Evolutionary conservation across 352 stramenopile species (phyloP).

Genomic region (Phytopythium vexans): DNA sequence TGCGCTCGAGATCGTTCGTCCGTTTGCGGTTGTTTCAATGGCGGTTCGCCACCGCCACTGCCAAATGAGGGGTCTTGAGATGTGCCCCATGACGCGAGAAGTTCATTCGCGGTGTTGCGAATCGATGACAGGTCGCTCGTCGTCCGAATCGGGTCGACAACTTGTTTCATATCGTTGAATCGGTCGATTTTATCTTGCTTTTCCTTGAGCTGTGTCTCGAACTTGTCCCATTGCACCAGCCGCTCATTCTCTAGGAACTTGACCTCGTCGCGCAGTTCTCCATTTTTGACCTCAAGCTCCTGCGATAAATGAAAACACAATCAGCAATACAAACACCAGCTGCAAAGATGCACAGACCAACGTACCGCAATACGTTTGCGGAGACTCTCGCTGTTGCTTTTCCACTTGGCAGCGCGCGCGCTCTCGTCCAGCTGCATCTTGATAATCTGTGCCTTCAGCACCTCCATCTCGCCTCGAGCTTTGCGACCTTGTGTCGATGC

Average conservation of each 20-base stretch:
- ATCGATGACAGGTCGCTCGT: conserved; percentile 39
- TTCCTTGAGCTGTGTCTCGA: conserved; percentile 52
- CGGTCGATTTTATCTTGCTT: conserved; percentile 17
- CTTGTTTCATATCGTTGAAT: conserved; percentile 1
- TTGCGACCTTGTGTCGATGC: conserved; percentile 53
- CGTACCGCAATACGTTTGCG: conserved; percentile 61
- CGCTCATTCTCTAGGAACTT: conserved; percentile 77
- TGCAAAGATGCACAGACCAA: conserved; percentile 1
- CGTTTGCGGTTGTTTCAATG: background rate
- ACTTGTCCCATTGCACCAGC: conserved; percentile 72
- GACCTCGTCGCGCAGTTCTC: conserved; percentile 66
- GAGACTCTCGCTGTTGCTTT: conserved; percentile 61
- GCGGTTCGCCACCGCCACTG: too few relatives aligned
- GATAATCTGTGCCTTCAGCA: conserved; percentile 80
- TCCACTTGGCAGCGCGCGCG: conserved; percentile 49
- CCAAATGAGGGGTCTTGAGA: background rate
- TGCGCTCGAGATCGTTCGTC: background rate
- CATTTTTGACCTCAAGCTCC: conserved; percentile 78
- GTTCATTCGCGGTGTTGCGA: conserved; percentile 32
- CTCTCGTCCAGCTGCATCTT: conserved; percentile 78
- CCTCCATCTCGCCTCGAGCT: conserved; percentile 65
- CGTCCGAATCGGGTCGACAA: conserved; percentile 16
- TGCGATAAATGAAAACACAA: conserved; percentile 9
- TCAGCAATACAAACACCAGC: background rate
- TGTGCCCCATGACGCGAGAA: conserved; percentile 13